Evolutionary conservation across 768 basidiomycete species (phyloP).

Genomic region (Mycena metata): DNA sequence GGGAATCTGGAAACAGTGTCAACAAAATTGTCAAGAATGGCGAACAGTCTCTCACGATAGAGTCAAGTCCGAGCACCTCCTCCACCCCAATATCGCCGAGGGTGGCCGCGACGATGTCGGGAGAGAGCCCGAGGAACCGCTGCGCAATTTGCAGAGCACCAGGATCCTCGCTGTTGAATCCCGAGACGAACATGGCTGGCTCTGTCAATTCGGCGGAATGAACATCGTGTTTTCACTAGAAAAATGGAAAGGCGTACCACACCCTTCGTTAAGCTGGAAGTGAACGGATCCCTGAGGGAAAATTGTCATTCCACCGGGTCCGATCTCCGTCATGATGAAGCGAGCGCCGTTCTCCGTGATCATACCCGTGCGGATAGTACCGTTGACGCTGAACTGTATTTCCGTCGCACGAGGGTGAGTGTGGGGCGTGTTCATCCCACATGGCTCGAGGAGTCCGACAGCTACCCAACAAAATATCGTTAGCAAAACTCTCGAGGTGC

Average conservation of each 20-base stretch:
- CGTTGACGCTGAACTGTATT: slow-evolving; percentile 36
- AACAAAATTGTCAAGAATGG: background rate
- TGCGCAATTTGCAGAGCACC: slow-evolving; percentile 34
- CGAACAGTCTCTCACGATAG: background rate
- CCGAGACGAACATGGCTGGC: slow-evolving; percentile 37
- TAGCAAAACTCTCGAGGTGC: background rate
- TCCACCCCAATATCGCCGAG: slow-evolving; percentile 33
- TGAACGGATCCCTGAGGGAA: slow-evolving; percentile 36
- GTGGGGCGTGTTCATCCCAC: slow-evolving; percentile 37
- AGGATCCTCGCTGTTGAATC: slow-evolving; percentile 32
- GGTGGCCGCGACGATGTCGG: slow-evolving; percentile 34
- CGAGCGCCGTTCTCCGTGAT: slow-evolving; percentile 38
- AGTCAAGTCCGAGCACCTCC: slow-evolving; percentile 26
- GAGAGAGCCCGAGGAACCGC: slow-evolving; percentile 36
- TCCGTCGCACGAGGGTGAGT: slow-evolving; percentile 39
- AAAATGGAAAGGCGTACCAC: slow-evolving; percentile 19
- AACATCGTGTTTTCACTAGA: too few relatives aligned
- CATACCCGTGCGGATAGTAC: slow-evolving; percentile 38
- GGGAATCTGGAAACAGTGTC: slow-evolving; percentile 14
- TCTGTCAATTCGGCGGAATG: slow-evolving; percentile 2
- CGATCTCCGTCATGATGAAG: slow-evolving; percentile 36
- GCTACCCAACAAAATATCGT: slow-evolving; percentile 4
- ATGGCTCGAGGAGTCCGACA: slow-evolving; percentile 31
- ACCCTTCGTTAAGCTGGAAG: slow-evolving; percentile 37
- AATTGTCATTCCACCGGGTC: slow-evolving; percentile 28